These are phyloP conservation scores for Pyrrhoderma lamaoense DNA, from an alignment of 1,284 basidiomycete genomes.

Conservation along the genomic window DNA sequence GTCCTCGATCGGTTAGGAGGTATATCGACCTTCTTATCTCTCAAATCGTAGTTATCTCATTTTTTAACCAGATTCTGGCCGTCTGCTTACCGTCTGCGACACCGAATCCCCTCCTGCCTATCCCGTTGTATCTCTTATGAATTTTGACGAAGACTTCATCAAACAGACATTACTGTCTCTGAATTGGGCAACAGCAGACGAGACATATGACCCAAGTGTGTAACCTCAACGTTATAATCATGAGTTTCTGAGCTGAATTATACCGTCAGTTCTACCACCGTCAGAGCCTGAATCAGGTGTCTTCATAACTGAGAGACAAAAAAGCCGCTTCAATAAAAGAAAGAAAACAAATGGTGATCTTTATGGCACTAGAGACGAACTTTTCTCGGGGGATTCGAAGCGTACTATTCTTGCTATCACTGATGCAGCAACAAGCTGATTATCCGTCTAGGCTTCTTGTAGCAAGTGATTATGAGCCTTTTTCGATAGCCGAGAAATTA, in stretches of 20 bases:
- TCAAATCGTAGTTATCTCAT: background rate
- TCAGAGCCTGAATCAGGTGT: slow-evolving; percentile 48
- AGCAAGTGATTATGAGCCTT: slow-evolving; percentile 82
- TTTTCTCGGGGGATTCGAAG: slow-evolving; percentile 87
- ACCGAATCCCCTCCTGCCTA: slow-evolving; percentile 91
- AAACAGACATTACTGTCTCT: slow-evolving; percentile 58
- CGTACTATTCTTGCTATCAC: slow-evolving; percentile 40
- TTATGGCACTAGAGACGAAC: slow-evolving; percentile 63
- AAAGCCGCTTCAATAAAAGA: slow-evolving; percentile 61
- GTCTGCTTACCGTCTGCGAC: slow-evolving; percentile 87
- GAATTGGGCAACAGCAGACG: slow-evolving; percentile 89
- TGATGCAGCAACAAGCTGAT: no score
- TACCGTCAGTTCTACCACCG: slow-evolving; percentile 44
- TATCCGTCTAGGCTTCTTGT: slow-evolving; percentile 57
- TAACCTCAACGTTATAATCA: slow-evolving; percentile 13
- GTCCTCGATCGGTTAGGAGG: slow-evolving; percentile 85
- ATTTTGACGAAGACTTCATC: slow-evolving; percentile 62
- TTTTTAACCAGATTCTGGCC: slow-evolving; percentile 38
- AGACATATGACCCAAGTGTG: slow-evolving; percentile 64
- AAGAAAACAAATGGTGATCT: slow-evolving; percentile 56
- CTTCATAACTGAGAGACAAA: slow-evolving; percentile 60
- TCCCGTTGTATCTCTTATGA: slow-evolving; percentile 81
- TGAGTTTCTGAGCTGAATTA: background rate
- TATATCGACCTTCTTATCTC: slow-evolving; percentile 31
- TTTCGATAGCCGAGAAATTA: slow-evolving; percentile 72